Percentiles rank a stretch among this genome's conserved stretches.
Evolutionary conservation across 306 rosid species (phyloP).

Genomic region (Prunus kanzakura): DNA sequence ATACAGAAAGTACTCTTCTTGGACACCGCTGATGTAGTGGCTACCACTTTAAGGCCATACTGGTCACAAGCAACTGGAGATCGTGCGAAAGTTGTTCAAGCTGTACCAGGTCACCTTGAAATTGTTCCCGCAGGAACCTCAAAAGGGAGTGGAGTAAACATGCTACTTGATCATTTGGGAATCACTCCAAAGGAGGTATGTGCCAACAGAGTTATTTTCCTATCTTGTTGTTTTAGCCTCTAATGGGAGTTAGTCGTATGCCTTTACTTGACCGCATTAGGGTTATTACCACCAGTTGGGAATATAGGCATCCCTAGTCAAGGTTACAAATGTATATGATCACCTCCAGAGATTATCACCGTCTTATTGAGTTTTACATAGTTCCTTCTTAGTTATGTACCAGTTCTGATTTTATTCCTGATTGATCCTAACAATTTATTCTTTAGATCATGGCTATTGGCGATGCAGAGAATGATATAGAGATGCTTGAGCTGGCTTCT

Average conservation of each 20-base stretch:
- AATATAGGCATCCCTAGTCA: not conserved
- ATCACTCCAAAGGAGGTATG: conserved; percentile 67
- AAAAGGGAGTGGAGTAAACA: conserved; percentile 78
- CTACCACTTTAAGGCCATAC: conserved; percentile 64
- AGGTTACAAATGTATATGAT: not conserved
- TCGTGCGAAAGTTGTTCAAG: conserved; percentile 77
- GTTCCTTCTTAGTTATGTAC: not conserved
- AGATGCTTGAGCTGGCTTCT: conserved; percentile 92
- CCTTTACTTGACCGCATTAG: not conserved
- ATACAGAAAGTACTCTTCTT: conserved; percentile 79
- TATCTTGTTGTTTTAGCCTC: not conserved
- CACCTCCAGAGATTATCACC: not conserved
- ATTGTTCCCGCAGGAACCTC: conserved; percentile 86
- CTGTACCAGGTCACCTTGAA: conserved; percentile 79
- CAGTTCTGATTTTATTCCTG: conserved; percentile 1
- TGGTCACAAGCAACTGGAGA: conserved; percentile 70
- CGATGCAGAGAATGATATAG: conserved; percentile 90
- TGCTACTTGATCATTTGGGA: conserved; percentile 87
- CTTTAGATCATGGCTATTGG: conserved; percentile 95
- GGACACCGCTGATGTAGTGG: conserved; percentile 62
- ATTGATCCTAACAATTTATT: conserved; percentile 4
- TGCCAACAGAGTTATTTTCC: conserved; percentile 2
- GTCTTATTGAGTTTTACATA: not conserved
- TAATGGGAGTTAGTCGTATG: not conserved
- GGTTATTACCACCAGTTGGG: not conserved